These are phyloP conservation scores for Populus deltoides DNA, from an alignment of 345 rosid genomes.

Conservation along the genomic window DNA sequence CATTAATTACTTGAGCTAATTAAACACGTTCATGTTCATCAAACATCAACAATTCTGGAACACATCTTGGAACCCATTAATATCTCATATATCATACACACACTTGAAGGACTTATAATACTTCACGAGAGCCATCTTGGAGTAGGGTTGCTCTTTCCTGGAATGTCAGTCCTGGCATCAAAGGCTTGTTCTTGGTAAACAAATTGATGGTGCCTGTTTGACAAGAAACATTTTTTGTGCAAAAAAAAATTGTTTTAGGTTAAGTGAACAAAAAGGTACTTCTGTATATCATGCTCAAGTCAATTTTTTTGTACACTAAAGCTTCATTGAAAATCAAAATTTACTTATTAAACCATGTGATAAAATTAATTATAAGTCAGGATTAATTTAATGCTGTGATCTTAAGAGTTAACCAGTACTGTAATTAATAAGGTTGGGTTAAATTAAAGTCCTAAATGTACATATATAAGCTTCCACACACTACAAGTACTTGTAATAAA, in stretches of 20 bases:
- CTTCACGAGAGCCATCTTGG: slow-evolving; percentile 12
- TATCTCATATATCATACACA: background rate
- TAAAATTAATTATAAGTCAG: too few relatives aligned
- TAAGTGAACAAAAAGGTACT: background rate
- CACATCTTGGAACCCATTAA: background rate
- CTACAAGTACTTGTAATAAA: too few relatives aligned
- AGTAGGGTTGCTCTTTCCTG: background rate
- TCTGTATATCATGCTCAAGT: background rate
- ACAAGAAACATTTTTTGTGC: background rate
- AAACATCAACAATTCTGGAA: background rate
- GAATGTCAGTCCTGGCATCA: background rate
- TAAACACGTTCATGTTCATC: background rate
- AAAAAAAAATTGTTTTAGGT: background rate
- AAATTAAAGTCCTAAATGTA: too few relatives aligned
- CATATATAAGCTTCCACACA: too few relatives aligned
- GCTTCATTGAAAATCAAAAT: background rate
- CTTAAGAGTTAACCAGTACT: too few relatives aligned
- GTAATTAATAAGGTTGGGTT: too few relatives aligned
- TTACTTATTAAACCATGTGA: too few relatives aligned
- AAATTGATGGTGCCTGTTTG: slow-evolving; percentile 13
- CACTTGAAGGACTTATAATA: background rate
- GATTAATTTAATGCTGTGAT: too few relatives aligned
- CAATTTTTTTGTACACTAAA: background rate
- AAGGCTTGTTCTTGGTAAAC: background rate
- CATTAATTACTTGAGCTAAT: background rate